Evolutionary conservation across 805 yeast species (phyloP).

Genomic region (Saturnispora ahearnii): DNA sequence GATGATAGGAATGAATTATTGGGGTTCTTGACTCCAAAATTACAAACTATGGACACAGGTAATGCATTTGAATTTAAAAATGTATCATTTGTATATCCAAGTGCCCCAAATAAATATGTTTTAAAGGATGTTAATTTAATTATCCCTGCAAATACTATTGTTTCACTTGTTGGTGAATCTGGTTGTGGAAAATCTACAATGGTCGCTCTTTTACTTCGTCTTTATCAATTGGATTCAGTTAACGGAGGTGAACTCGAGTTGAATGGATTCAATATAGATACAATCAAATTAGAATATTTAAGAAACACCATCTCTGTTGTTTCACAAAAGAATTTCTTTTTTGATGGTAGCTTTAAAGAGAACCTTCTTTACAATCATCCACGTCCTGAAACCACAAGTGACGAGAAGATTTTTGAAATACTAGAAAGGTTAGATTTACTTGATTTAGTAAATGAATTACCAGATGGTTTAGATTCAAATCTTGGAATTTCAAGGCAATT

Average conservation of each 20-base stretch:
- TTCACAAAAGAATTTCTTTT: slow-evolving; percentile 63
- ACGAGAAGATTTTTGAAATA: slow-evolving; percentile 29
- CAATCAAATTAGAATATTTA: slow-evolving; percentile 38
- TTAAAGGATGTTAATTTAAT: slow-evolving; percentile 36
- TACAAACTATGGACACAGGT: not conserved
- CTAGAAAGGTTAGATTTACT: slow-evolving; percentile 41
- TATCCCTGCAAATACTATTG: slow-evolving; percentile 38
- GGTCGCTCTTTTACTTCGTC: slow-evolving; percentile 42
- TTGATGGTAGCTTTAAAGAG: slow-evolving; percentile 64
- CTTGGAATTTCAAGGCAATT: slow-evolving; percentile 39
- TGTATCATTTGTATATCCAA: slow-evolving; percentile 43
- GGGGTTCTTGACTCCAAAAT: slow-evolving; percentile 29
- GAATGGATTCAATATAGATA: slow-evolving; percentile 40
- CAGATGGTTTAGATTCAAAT: slow-evolving; percentile 49
- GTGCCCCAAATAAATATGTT: slow-evolving; percentile 17
- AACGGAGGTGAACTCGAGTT: not conserved
- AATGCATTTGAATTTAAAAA: slow-evolving; percentile 33
- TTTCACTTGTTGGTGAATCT: slow-evolving; percentile 75
- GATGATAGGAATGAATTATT: slow-evolving; percentile 30
- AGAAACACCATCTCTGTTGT: slow-evolving; percentile 57
- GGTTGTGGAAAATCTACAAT: slow-evolving; percentile 92
- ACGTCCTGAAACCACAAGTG: slow-evolving; percentile 12
- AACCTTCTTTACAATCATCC: slow-evolving; percentile 58
- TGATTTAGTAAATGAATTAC: slow-evolving; percentile 45
- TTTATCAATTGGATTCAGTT: slow-evolving; percentile 30